Conservation (phyloP, 768 basidiomycete species). For the Rhizopogon salebrosus region DNA sequence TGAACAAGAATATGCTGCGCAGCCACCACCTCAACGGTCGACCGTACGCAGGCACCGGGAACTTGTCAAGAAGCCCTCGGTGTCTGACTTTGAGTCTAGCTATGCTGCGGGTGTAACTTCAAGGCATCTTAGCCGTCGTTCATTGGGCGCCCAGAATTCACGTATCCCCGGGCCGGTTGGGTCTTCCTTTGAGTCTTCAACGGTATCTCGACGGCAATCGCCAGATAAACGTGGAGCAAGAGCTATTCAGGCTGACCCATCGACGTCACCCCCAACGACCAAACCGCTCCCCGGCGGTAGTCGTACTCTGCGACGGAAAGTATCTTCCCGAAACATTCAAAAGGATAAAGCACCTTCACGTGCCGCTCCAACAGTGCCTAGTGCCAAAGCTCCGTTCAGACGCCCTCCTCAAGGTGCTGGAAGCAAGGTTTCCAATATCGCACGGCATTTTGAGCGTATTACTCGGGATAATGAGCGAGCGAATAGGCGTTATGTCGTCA, state of each 20-base stretch:
- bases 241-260: constrained; percentile 29
- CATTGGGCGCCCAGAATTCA: constrained; percentile 27
- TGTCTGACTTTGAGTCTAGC: constrained; percentile 86
- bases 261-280: constrained; percentile 8
- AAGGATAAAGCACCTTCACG: constrained; percentile 41
- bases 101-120: constrained; percentile 93
- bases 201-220: constrained; percentile 60
- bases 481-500: constrained; percentile 78
- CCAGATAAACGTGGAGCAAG: constrained; percentile 61
- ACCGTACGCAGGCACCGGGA: constrained; percentile 42
- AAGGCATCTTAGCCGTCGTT: constrained; percentile 52
- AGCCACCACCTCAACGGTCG: constrained; percentile 26
- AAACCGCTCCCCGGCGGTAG: constrained; percentile 21
- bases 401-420: constrained; percentile 44
- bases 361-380: constrained; percentile 27
- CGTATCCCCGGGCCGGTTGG: constrained; percentile 50
- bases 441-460: constrained; percentile 87
- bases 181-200: constrained; percentile 48
- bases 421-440: constrained; percentile 79
- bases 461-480: constrained; percentile 68
- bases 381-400: constrained; percentile 50
- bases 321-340: constrained; percentile 24
- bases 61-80: constrained; percentile 49
- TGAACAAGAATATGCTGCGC: constrained; percentile 57
- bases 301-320: constrained; percentile 35